Evolutionary conservation across 768 basidiomycete genomes (phyloP).

Genomic region (Termitomyces sp.): DNA sequence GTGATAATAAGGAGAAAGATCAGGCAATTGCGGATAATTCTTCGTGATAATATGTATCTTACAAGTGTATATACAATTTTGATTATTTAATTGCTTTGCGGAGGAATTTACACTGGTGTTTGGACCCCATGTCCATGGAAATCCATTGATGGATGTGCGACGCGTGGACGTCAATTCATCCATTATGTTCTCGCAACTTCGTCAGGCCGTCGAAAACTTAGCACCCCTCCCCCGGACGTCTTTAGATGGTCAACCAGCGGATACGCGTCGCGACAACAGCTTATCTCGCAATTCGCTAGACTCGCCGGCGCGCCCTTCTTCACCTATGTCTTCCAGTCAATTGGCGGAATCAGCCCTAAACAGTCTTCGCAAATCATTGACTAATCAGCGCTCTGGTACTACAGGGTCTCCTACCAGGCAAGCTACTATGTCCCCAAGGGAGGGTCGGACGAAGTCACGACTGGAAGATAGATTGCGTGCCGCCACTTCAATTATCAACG

Average conservation of each 20-base stretch:
- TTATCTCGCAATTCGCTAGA: conserved; percentile 30
- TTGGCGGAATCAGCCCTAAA: conserved; percentile 56
- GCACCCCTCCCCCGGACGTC: conserved; percentile 42
- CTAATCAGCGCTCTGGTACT: conserved; percentile 42
- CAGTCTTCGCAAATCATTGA: conserved; percentile 61
- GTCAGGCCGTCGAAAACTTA: conserved; percentile 66
- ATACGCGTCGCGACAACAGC: conserved; percentile 14
- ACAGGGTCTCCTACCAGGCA: conserved; percentile 21
- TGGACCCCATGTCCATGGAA: background rate
- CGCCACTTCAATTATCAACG: conserved; percentile 50
- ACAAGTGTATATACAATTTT: background rate
- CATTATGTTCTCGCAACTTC: conserved; percentile 72
- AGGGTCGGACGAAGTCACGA: conserved; percentile 40
- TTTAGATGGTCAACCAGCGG: conserved; percentile 20
- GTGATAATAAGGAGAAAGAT: conserved; percentile 59
- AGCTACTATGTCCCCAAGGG: conserved; percentile 11
- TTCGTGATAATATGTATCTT: background rate
- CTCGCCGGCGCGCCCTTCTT: conserved; percentile 11
- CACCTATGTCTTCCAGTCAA: conserved; percentile 41
- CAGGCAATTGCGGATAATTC: conserved; percentile 20
- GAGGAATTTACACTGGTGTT: background rate
- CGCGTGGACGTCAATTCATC: background rate
- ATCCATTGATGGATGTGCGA: background rate
- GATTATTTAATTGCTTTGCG: background rate
- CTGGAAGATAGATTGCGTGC: conserved; percentile 77